A percentile compares a stretch with the other conserved stretches of the same genome.
Evolutionary conservation across 306 rosid species (phyloP).

Genomic region (Vigna angularis): DNA sequence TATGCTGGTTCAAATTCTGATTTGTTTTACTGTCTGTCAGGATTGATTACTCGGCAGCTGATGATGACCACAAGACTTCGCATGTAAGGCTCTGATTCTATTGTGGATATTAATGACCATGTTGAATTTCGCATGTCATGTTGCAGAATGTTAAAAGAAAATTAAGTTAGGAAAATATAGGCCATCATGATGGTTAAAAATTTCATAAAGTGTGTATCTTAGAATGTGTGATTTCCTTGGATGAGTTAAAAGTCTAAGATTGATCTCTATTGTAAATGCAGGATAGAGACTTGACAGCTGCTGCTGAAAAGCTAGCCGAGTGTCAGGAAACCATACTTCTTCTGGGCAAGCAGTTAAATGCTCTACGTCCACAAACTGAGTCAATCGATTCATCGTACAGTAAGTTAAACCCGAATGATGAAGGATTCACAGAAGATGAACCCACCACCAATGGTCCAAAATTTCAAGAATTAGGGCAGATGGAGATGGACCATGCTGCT

Average conservation of each 20-base stretch:
- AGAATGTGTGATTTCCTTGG: slow-evolving; percentile 13
- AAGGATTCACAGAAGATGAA: slow-evolving; percentile 57
- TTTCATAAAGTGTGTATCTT: background rate
- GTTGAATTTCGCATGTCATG: background rate
- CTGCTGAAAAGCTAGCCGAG: slow-evolving; percentile 95
- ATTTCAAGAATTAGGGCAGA: slow-evolving; percentile 58
- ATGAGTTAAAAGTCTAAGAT: slow-evolving; percentile 31
- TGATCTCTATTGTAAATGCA: slow-evolving; percentile 48
- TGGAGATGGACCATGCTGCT: slow-evolving; percentile 58
- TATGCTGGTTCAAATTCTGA: slow-evolving; percentile 40
- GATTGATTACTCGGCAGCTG: slow-evolving; percentile 62
- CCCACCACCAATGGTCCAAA: slow-evolving; percentile 58
- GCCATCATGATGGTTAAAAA: slow-evolving; percentile 17
- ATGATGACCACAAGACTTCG: slow-evolving; percentile 58
- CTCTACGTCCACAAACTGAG: slow-evolving; percentile 81
- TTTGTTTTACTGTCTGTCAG: slow-evolving; percentile 51
- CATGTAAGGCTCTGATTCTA: slow-evolving; percentile 61
- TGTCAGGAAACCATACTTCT: slow-evolving; percentile 98
- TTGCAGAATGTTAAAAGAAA: background rate
- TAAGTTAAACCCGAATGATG: slow-evolving; percentile 63
- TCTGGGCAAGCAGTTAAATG: slow-evolving; percentile 89
- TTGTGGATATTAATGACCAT: slow-evolving; percentile 25
- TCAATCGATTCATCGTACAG: slow-evolving; percentile 55
- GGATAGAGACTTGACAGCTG: slow-evolving; percentile 86
- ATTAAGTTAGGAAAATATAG: background rate